Evolutionary conservation across 805 yeast species (phyloP), one percentile per base, ranked within the genome.

Genomic region (Hermanozyma aechmeae): DNA sequence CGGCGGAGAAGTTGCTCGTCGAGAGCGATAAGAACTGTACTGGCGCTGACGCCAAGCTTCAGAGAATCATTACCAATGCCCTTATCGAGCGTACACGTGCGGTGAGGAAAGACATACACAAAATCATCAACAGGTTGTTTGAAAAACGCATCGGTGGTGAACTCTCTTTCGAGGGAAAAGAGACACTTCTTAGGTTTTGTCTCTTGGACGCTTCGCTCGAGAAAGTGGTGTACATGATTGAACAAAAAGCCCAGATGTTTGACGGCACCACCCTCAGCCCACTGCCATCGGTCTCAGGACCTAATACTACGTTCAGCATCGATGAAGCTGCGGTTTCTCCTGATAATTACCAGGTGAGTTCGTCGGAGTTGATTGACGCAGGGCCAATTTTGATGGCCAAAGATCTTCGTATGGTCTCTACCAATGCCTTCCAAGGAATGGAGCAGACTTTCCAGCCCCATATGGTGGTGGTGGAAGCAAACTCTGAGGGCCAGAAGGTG

Each of bases 391-490:
- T 71, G 26, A 39, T 39, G 45, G 43, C 42, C 13, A 34, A 32
- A 15, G 31, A 33, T 22, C 28, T 33, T 3, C 27, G 32, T n/a
- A n/a, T n/a, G n/a, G n/a, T n/a, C n/a, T n/a, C n/a, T n/a, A n/a
- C n/a, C n/a, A n/a, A n/a, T n/a, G n/a, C n/a, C n/a, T 29, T 30
- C 12, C 33, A 28, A 6, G 27, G 16, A 29, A 32, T 34, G 17
- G 55, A 50, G 9, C 54, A 42, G 23, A 46, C 51, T 4, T 58
- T 62, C 27, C 60, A 61, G 30, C 87, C 87, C 4, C 89, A 79
- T 54, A 71, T 72, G 44, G 83, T 80, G 52, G 87, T 80, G 3
- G 63, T 73, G 11, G 87, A 79, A 34, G 66, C 77, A 1, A 65
- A 69, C 24, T 64, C 68, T 8, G 71, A 68, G 25, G 76, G 76